These are phyloP conservation scores for Chalciporus sp. DNA, from an alignment of 1,284 basidiomycete genomes.

Conservation along the genomic window DNA sequence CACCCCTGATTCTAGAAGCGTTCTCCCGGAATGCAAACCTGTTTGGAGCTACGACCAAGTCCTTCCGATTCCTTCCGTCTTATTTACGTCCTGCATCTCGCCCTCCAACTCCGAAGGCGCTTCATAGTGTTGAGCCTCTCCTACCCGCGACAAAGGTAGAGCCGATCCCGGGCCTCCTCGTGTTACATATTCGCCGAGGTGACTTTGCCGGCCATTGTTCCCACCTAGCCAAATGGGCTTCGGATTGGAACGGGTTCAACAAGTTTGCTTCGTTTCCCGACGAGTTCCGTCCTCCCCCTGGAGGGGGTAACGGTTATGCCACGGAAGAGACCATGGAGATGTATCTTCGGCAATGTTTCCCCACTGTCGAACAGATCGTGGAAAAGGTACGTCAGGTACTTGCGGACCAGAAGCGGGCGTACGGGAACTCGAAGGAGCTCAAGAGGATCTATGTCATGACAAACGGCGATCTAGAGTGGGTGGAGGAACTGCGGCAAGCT, in stretches of 20 bases:
- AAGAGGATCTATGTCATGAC: constrained; percentile 46
- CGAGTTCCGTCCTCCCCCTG: constrained; percentile 34
- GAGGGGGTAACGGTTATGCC: constrained; percentile 23
- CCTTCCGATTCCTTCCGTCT: constrained; percentile 26
- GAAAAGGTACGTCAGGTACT: constrained; percentile 42
- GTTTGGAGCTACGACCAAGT: constrained; percentile 26
- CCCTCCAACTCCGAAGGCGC: constrained; percentile 4
- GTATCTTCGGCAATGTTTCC: constrained; percentile 51
- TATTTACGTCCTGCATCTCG: constrained; percentile 21
- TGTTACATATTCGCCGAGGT: constrained; percentile 41
- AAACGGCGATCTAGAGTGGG: constrained; percentile 40
- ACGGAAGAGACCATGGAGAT: constrained; percentile 30
- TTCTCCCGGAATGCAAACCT: constrained; percentile 40
- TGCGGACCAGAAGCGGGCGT: constrained; percentile 21
- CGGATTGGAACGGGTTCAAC: constrained; percentile 46
- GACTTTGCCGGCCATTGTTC: constrained; percentile 38
- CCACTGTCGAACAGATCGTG: constrained; percentile 48
- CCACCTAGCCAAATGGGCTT: constrained; percentile 33
- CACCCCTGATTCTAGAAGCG: constrained; percentile 43
- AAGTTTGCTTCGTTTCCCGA: constrained; percentile 44
- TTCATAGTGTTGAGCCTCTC: constrained; percentile 32
- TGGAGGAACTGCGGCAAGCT: constrained; percentile 36
- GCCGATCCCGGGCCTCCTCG: constrained; percentile 35
- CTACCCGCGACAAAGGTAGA: constrained; percentile 23
- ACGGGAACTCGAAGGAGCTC: constrained; percentile 28